phyloP scores from a whole-genome alignment of 306 rosid species.

The Senna tora region DNA sequence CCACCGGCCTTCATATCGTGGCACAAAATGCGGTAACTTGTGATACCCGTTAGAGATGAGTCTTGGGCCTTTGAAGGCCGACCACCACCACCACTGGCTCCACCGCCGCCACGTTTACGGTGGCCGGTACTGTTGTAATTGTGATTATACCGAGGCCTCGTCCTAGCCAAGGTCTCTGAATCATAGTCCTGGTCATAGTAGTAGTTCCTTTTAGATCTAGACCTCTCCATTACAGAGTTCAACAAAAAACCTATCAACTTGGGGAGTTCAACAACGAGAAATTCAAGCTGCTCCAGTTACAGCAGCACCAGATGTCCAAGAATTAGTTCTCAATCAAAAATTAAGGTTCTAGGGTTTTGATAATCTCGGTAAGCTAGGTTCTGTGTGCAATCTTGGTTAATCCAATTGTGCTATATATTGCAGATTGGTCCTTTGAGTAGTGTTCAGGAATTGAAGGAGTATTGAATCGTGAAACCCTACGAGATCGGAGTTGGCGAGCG shows the following conservation, averaged over 20 bases:
- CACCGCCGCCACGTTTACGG: slow-evolving; percentile 59
- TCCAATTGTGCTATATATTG: neutral
- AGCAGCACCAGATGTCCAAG: slow-evolving; percentile 28
- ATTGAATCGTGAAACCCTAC: too few relatives aligned
- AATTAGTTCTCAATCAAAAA: slow-evolving; percentile 20
- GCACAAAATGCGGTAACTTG: slow-evolving; percentile 83
- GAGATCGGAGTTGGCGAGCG: too few relatives aligned
- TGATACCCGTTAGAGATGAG: slow-evolving; percentile 58
- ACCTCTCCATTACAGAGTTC: slow-evolving; percentile 71
- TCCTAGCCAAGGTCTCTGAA: slow-evolving; percentile 72
- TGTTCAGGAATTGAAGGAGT: slow-evolving; percentile 5
- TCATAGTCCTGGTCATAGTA: slow-evolving; percentile 91
- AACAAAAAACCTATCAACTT: slow-evolving; percentile 24
- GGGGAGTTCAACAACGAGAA: neutral
- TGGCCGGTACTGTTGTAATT: slow-evolving; percentile 50
- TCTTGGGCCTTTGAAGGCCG: slow-evolving; percentile 61
- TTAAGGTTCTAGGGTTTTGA: slow-evolving; percentile 30
- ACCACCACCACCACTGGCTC: slow-evolving; percentile 48
- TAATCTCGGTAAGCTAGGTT: neutral
- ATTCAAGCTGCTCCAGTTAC: neutral
- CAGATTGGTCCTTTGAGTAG: slow-evolving; percentile 34
- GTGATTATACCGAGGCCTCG: slow-evolving; percentile 80
- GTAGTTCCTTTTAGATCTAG: slow-evolving; percentile 94
- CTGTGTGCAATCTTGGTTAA: neutral
- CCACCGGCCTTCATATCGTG: slow-evolving; percentile 90